Evolutionary conservation across 108 stramenopile genomes (phyloP), one percentile per base, ranked within the genome.

Genomic region (Stephanodiscus triporus): DNA sequence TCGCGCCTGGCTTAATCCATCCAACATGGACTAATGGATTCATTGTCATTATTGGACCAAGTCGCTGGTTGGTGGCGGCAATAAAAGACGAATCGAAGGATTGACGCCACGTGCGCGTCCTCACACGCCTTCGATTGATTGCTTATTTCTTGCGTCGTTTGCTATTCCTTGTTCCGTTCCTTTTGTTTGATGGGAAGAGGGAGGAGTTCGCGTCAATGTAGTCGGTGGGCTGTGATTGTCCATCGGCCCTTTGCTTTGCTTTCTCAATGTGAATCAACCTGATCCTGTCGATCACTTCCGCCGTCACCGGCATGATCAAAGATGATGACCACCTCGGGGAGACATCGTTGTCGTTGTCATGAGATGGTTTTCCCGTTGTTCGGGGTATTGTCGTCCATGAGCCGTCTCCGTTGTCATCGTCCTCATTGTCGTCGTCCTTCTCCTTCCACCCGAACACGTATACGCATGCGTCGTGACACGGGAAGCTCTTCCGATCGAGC

Each of bases 381-480:
- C 32, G 43, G 14, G 43, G 43, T 45, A 45, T 45, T 3, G 43
- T 45, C 43, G 11, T 14, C 43, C 43, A 45, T 3, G 14, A 16
- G 43, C 14, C 14, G 43, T 9, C 10, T 27, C 24, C n/a, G 24
- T 20, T 17, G 17, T 30, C 27, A 4, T 43, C 43, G 37, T 57
- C 23, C 32, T 9, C 23, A 51, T n/a, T 22, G 3, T 22, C 62
- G 6, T 32, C 40, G 2, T 58, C 42, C 23, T 30, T 48, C 29
- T 30, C n/a, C 36, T 23, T 71, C 78, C 81, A 66, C 9, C 80
- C 78, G 69, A 97, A 97, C 6, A 95, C 73, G 58, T 86, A 97
- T 0, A 87, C 55, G 73, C 93, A 91, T 23, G 96, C 96, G 81
- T 97, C 96, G 56, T 93, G 92, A 45, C 88, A 91, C 0, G 96